Percentiles rank a stretch among this genome's conserved stretches.
Evolutionary conservation across 164 flowering plant species (phyloP).

Genomic region (Nymphaea colorata): DNA sequence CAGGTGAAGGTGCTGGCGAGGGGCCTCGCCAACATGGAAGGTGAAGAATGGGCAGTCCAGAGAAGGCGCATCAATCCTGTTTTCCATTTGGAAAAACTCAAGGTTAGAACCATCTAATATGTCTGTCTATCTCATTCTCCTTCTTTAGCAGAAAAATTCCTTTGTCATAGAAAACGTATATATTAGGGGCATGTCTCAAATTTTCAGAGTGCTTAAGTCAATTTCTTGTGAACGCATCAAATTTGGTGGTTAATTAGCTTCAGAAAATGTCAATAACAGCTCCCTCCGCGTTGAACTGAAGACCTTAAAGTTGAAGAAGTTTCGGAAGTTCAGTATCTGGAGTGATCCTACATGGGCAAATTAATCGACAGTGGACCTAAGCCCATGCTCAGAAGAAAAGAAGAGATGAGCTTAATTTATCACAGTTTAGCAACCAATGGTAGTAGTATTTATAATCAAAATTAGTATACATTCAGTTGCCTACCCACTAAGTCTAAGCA

Average conservation of each 20-base stretch:
- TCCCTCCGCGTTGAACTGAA: not conserved
- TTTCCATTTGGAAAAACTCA: slow-evolving; percentile 18
- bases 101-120: slow-evolving; percentile 8
- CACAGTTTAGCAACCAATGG: too few species aligned
- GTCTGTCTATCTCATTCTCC: not conserved
- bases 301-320: too few species aligned
- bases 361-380: too few species aligned
- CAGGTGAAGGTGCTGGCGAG: slow-evolving; percentile 2
- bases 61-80: slow-evolving; percentile 20
- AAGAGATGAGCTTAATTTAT: too few species aligned
- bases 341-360: too few species aligned
- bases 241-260: not conserved
- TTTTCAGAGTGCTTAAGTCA: not conserved
- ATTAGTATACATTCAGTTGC: too few species aligned
- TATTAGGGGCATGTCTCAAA: not conserved
- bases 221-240: too few species aligned
- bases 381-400: too few species aligned
- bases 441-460: too few species aligned
- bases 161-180: not conserved
- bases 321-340: too few species aligned
- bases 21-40: slow-evolving; percentile 8
- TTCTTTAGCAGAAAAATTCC: not conserved
- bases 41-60: slow-evolving; percentile 20
- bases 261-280: not conserved
- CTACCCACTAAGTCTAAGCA: too few species aligned